These are phyloP conservation scores for Pachyrhizus erosus DNA, from an alignment of 306 rosid species.

Conservation along the genomic window DNA sequence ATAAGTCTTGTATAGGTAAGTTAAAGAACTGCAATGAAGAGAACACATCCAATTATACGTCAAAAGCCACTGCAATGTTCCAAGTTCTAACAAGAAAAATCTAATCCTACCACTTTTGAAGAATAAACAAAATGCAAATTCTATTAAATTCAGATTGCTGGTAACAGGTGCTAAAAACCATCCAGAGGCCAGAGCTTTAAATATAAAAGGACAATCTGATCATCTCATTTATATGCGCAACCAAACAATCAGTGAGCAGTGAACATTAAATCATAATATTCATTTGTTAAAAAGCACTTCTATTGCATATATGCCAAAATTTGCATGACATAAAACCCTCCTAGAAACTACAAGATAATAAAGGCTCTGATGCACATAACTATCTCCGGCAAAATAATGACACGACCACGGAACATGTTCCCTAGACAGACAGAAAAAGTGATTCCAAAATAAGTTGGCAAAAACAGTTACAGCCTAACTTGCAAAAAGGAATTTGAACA, in stretches of 20 bases:
- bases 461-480: neutral
- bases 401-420: slow-evolving; percentile 7
- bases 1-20: neutral
- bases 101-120: slow-evolving; percentile 31
- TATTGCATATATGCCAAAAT: neutral
- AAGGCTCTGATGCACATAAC: neutral
- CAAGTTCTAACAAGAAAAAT: slow-evolving; percentile 17
- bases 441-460: neutral
- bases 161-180: neutral
- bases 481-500: neutral
- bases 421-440: neutral
- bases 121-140: slow-evolving; percentile 26
- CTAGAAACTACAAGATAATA: neutral
- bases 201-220: slow-evolving; percentile 1
- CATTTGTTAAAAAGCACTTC: neutral
- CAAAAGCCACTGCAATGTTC: slow-evolving; percentile 14
- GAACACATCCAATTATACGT: neutral
- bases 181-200: slow-evolving; percentile 11
- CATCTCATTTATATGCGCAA: neutral
- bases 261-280: neutral
- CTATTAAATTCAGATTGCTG: neutral
- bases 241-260: neutral
- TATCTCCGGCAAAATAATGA: neutral
- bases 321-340: neutral
- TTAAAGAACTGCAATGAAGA: neutral